A percentile compares a stretch with the other conserved stretches of the same genome.
phyloP scores from a whole-genome alignment of 139 green algal species.

The Raphidocelis subcapitata region DNA sequence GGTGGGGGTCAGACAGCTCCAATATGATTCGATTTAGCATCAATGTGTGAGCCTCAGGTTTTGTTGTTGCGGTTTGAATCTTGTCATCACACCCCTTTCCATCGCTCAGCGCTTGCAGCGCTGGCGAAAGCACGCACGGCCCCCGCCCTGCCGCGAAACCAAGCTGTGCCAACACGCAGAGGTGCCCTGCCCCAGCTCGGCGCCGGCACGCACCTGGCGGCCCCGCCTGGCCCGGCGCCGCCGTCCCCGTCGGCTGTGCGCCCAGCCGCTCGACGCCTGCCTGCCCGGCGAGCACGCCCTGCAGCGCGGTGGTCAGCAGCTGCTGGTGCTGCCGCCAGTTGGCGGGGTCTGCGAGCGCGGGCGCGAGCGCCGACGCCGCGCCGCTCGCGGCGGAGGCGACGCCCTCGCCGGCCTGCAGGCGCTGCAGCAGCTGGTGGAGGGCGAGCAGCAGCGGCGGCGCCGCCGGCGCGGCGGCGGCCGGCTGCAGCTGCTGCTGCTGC shows the following conservation, averaged over 20 bases:
- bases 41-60: slow-evolving; percentile 3
- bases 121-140: neutral
- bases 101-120: neutral
- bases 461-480: neutral
- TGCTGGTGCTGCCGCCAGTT: neutral
- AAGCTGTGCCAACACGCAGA: neutral
- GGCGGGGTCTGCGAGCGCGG: neutral
- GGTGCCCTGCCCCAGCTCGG: neutral
- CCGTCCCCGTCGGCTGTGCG: slow-evolving; percentile 6
- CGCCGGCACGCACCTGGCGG: neutral
- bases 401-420: slow-evolving; percentile 24
- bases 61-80: neutral
- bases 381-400: slow-evolving; percentile 17
- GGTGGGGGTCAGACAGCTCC: slow-evolving; percentile 15
- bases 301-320: slow-evolving; percentile 10
- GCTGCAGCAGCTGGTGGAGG: neutral
- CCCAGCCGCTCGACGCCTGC: slow-evolving; percentile 13
- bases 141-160: neutral
- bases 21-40: slow-evolving; percentile 4
- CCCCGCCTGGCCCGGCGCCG: neutral
- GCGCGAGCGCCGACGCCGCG: neutral
- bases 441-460: neutral
- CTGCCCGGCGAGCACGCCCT: slow-evolving; percentile 1
- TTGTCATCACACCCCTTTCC: slow-evolving; percentile 7
- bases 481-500: slow-evolving; percentile 1